Conservation (phyloP, 495 filamentous ascomycete genomes). For the Hypoxylon fuscum region DNA sequence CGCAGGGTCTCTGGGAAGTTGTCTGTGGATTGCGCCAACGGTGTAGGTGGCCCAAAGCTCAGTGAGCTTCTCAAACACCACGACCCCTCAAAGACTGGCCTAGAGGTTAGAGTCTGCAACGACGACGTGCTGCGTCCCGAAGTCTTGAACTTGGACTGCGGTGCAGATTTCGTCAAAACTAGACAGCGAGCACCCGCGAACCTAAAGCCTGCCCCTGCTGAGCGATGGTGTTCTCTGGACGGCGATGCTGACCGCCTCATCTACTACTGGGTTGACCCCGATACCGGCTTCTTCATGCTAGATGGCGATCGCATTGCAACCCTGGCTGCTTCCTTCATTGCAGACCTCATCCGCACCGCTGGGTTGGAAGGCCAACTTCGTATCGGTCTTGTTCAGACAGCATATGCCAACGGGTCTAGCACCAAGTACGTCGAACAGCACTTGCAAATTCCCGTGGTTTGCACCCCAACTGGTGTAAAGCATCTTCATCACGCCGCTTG, state of each 20-base stretch:
- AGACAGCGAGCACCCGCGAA: constrained; percentile 88
- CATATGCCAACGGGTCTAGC: constrained; percentile 96
- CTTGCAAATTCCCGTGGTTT: constrained; percentile 88
- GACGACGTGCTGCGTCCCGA: constrained; percentile 91
- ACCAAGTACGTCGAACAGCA: constrained; percentile 90
- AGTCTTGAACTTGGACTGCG: constrained; percentile 87
- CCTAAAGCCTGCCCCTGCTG: constrained; percentile 76
- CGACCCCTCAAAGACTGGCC: constrained; percentile 66
- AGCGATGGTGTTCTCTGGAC: constrained; percentile 90
- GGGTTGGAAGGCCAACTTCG: constrained; percentile 81
- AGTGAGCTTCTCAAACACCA: constrained; percentile 86
- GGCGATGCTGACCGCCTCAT: constrained; percentile 95
- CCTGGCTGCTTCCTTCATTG: constrained; percentile 91
- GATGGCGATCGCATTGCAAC: constrained; percentile 98
- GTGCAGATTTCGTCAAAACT: constrained; percentile 97
- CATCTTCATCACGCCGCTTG: constrained; percentile 94
- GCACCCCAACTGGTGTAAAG: constrained; percentile 96
- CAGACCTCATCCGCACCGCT: constrained; percentile 81
- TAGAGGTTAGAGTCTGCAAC: constrained; percentile 89
- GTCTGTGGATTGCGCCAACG: constrained; percentile 95
- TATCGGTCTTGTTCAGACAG: constrained; percentile 95
- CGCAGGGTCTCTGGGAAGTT: constrained; percentile 74
- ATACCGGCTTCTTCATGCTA: constrained; percentile 84
- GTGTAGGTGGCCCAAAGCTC: constrained; percentile 93
- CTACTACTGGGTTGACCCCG: constrained; percentile 90